Evolutionary conservation across 129 eudicot species (phyloP).

Genomic region (Flaveria brownii): DNA sequence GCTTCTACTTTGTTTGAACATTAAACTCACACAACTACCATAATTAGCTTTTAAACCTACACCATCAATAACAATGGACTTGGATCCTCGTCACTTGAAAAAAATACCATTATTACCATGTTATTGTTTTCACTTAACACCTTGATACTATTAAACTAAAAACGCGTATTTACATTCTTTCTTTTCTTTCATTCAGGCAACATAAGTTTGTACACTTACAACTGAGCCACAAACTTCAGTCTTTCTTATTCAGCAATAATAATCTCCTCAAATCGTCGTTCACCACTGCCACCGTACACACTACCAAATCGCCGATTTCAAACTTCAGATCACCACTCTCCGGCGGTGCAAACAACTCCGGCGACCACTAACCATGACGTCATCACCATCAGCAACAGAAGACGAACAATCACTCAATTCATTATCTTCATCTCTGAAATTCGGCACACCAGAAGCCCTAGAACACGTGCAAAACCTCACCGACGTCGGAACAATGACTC

Average conservation of each 20-base stretch:
- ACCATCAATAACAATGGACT: too few species aligned
- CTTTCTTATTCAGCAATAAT: neutral
- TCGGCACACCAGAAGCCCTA: constrained; percentile 64
- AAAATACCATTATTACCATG: too few species aligned
- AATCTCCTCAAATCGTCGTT: neutral
- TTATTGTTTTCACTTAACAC: too few species aligned
- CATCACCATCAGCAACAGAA: constrained; percentile 31
- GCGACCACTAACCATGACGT: constrained; percentile 6
- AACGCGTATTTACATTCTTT: too few species aligned
- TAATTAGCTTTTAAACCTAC: too few species aligned
- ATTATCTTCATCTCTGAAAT: constrained; percentile 41
- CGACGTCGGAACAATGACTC: constrained; percentile 74
- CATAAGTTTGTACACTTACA: neutral
- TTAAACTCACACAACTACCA: too few species aligned
- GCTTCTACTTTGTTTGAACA: too few species aligned
- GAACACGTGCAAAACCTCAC: constrained; percentile 58
- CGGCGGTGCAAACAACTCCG: neutral
- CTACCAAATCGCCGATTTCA: neutral
- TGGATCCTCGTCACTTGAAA: too few species aligned
- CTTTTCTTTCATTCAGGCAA: neutral
- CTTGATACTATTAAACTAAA: too few species aligned
- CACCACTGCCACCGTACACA: neutral
- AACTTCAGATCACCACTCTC: neutral
- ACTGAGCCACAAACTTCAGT: neutral
- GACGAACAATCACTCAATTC: constrained; percentile 23